phyloP scores from a whole-genome alignment of 108 stramenopile species.

The Cyclotella distinguenda region DNA sequence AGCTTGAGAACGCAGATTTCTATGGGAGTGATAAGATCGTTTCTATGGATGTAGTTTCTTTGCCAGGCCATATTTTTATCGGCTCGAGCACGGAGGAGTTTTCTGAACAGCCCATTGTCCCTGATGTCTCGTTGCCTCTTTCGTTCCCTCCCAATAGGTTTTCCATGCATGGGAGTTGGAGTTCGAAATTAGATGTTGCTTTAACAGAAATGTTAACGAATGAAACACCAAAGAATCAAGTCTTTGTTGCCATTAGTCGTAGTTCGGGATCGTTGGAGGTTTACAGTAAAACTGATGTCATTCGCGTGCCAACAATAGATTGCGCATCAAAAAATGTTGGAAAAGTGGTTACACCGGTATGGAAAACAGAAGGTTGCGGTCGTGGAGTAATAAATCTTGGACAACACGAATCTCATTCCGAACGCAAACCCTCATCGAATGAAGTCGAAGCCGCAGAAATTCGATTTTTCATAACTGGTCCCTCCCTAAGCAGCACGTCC shows the following conservation, averaged over 20 bases:
- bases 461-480: conserved; percentile 73
- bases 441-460: conserved; percentile 62
- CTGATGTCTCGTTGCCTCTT: conserved; percentile 26
- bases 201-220: neutral
- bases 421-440: conserved; percentile 51
- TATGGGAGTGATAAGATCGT: conserved; percentile 59
- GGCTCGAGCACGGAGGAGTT: neutral
- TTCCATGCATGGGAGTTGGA: conserved; percentile 50
- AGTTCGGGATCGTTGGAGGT: conserved; percentile 75
- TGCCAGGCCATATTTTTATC: conserved; percentile 38
- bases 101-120: neutral
- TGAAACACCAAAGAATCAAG: conserved; percentile 18
- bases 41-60: conserved; percentile 35
- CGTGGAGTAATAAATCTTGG: conserved; percentile 53
- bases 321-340: neutral
- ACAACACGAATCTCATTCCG: conserved; percentile 3
- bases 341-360: conserved; percentile 43
- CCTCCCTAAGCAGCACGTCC: conserved; percentile 28
- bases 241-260: conserved; percentile 59
- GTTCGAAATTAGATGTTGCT: conserved; percentile 12
- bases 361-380: conserved; percentile 56
- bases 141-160: conserved; percentile 46
- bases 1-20: conserved; percentile 38
- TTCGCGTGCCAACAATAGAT: conserved; percentile 5
- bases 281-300: conserved; percentile 41